Conservation (phyloP, 2,329 filamentous ascomycete species). For the Sclerotinia minor region DNA sequence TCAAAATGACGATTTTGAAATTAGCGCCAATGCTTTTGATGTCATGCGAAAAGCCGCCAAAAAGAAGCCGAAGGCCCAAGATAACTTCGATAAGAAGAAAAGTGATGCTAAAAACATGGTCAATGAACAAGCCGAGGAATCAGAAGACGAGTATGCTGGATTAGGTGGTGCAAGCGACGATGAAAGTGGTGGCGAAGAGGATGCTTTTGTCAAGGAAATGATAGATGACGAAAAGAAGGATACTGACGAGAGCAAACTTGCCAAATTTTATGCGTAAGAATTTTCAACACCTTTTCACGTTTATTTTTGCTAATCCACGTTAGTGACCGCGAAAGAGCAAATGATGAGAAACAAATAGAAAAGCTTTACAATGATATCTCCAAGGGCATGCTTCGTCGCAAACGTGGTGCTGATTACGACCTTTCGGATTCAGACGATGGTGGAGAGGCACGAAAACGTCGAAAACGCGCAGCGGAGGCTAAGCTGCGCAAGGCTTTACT, state of each 20-base stretch:
- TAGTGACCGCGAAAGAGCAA: slow-evolving; percentile 75
- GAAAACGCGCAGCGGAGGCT: slow-evolving; percentile 84
- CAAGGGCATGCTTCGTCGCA: slow-evolving; percentile 81
- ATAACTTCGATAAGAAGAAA: slow-evolving; percentile 77
- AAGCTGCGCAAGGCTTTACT: slow-evolving; percentile 89
- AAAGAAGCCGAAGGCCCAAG: slow-evolving; percentile 49
- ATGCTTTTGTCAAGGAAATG: slow-evolving; percentile 77
- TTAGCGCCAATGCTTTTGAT: slow-evolving; percentile 44
- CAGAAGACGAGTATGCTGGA: slow-evolving; percentile 96
- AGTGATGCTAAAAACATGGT: slow-evolving; percentile 85
- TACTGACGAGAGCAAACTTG: slow-evolving; percentile 77
- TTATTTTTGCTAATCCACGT: slow-evolving; percentile 23
- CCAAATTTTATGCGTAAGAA: slow-evolving; percentile 85
- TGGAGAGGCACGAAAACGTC: slow-evolving; percentile 71
- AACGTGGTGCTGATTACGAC: slow-evolving; percentile 77
- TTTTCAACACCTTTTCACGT: no score
- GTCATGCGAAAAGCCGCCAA: slow-evolving; percentile 68
- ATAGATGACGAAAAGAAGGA: slow-evolving; percentile 83
- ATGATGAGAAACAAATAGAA: slow-evolving; percentile 83
- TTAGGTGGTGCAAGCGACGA: slow-evolving; percentile 89
- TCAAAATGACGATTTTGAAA: slow-evolving; percentile 43
- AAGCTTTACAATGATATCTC: slow-evolving; percentile 93
- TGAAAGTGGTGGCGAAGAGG: slow-evolving; percentile 73
- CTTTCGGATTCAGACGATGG: slow-evolving; percentile 91
- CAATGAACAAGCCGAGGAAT: slow-evolving; percentile 93